Conservation (phyloP, 352 stramenopile genomes). For the Pythium sukuiense region DNA sequence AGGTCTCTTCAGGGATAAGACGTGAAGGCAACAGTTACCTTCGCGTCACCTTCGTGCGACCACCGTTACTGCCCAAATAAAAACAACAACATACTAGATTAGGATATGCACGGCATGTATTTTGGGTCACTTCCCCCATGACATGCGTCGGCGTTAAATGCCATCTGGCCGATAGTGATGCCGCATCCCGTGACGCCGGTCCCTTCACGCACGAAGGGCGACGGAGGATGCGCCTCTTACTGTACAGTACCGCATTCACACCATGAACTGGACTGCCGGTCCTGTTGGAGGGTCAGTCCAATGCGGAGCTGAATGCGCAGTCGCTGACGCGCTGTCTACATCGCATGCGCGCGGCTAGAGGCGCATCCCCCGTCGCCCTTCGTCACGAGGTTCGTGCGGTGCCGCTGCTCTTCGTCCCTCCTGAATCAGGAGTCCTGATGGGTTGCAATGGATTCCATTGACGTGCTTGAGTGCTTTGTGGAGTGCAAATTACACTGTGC, state of each 20-base stretch:
- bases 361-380: too few relatives aligned
- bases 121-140: background rate
- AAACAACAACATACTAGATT: background rate
- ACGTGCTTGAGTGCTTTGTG: too few relatives aligned
- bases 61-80: background rate
- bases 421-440: too few relatives aligned
- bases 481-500: too few relatives aligned
- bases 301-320: background rate
- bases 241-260: background rate
- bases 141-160: background rate
- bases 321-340: background rate
- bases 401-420: too few relatives aligned
- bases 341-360: too few relatives aligned
- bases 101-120: background rate
- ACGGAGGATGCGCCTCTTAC: background rate
- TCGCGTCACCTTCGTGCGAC: conserved; percentile 9
- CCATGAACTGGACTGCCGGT: background rate
- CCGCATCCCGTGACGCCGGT: background rate
- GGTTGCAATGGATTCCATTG: too few relatives aligned
- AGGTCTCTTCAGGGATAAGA: background rate
- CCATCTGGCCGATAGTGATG: background rate
- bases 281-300: too few relatives aligned
- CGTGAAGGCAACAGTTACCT: background rate
- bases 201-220: background rate
- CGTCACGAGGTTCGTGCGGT: too few relatives aligned